Percentiles rank a stretch among this genome's conserved stretches.
These are phyloP conservation scores for Calocybe cyanea DNA, from an alignment of 768 basidiomycete species.

Conservation along the genomic window DNA sequence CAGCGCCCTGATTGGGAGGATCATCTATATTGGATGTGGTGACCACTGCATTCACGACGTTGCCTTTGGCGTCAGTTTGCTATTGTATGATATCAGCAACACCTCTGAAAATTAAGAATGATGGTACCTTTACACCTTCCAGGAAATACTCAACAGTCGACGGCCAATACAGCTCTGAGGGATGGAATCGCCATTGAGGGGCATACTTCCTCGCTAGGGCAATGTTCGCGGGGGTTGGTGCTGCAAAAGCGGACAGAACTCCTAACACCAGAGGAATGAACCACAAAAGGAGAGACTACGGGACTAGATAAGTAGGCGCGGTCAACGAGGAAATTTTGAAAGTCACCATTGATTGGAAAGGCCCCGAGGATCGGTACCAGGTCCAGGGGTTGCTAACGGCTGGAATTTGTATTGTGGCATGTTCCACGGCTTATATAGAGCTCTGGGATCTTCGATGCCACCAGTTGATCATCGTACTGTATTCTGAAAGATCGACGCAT, in stretches of 20 bases:
- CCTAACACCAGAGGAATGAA: slow-evolving; percentile 8
- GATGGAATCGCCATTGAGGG: slow-evolving; percentile 15
- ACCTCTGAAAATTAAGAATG: background rate
- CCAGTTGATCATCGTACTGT: no score
- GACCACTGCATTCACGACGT: slow-evolving; percentile 8
- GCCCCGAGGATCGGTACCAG: background rate
- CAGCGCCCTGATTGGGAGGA: slow-evolving; percentile 9
- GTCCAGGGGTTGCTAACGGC: no score
- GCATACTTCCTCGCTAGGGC: slow-evolving; percentile 16
- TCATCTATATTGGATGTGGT: slow-evolving; percentile 9
- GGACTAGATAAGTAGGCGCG: background rate
- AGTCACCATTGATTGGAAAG: slow-evolving; percentile 6
- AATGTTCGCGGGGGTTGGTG: slow-evolving; percentile 13
- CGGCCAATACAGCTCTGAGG: slow-evolving; percentile 15
- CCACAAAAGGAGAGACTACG: slow-evolving; percentile 5
- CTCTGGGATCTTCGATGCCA: no score
- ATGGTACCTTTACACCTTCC: slow-evolving; percentile 13
- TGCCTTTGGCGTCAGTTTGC: slow-evolving; percentile 13
- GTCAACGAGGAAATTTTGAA: no score
- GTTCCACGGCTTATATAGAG: no score
- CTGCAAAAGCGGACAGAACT: slow-evolving; percentile 5
- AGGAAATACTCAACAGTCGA: slow-evolving; percentile 16
- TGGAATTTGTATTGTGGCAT: no score
- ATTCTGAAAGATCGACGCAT: no score
- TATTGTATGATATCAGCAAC: background rate